Evolutionary conservation across 108 stramenopile species (phyloP).

Genomic region (Stephanodiscus minutulus): DNA sequence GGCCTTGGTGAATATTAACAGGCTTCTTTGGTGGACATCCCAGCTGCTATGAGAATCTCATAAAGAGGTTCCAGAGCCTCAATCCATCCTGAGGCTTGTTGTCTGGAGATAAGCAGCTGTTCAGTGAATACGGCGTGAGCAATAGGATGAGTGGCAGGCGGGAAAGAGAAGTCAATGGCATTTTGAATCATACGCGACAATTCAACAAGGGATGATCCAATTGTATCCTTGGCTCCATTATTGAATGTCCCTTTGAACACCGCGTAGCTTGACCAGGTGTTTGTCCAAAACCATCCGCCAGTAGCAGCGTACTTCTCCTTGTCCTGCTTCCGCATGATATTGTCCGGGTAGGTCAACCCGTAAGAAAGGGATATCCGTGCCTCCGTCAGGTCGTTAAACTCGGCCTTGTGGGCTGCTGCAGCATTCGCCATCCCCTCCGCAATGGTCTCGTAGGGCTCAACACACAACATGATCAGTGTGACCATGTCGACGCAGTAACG

Average conservation of each 20-base stretch:
- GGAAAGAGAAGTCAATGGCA: background rate
- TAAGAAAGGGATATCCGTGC: background rate
- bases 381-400: background rate
- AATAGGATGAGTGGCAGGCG: background rate
- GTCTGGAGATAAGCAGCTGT: background rate
- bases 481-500: background rate
- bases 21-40: background rate
- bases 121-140: slow-evolving; percentile 3
- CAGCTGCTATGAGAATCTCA: background rate
- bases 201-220: background rate
- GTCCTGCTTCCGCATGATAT: background rate
- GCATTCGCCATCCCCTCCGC: background rate
- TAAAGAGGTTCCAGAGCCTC: background rate
- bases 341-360: background rate
- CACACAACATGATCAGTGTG: background rate
- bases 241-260: background rate
- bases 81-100: background rate
- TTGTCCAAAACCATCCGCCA: background rate
- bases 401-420: background rate
- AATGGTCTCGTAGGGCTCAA: background rate
- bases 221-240: slow-evolving; percentile 1
- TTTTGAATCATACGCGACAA: background rate
- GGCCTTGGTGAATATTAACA: slow-evolving; percentile 1
- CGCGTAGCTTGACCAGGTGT: background rate
- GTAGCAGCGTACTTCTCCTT: background rate